These are phyloP conservation scores for Blastobotrys malaysiensis DNA, from an alignment of 1,139 yeast genomes.

Conservation along the genomic window DNA sequence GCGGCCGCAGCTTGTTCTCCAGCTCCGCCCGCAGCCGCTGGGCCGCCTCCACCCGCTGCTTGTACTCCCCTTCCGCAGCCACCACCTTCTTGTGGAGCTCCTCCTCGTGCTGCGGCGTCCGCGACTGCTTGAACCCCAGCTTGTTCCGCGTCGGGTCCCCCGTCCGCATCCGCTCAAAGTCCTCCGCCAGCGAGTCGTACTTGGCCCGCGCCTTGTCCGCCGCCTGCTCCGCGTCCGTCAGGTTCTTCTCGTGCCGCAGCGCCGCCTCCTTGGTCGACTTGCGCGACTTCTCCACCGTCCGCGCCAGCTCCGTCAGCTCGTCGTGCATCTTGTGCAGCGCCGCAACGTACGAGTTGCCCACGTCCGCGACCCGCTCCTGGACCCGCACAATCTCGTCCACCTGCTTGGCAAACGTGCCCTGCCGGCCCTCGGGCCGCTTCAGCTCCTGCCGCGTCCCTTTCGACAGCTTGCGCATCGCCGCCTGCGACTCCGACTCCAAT, in stretches of 20 bases:
- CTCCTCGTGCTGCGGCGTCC: constrained; percentile 89
- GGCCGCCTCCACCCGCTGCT: constrained; percentile 66
- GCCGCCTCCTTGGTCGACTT: constrained; percentile 79
- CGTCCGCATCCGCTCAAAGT: constrained; percentile 73
- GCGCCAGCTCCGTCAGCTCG: constrained; percentile 68
- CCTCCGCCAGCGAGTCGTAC: constrained; percentile 77
- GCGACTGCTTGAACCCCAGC: constrained; percentile 64
- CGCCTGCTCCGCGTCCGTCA: constrained; percentile 67
- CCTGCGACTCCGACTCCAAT: constrained; percentile 73
- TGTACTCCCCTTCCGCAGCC: constrained; percentile 79
- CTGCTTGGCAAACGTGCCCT: constrained; percentile 63
- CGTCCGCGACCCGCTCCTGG: constrained; percentile 70
- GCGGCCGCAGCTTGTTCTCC: constrained; percentile 70
- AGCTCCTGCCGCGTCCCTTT: constrained; percentile 49
- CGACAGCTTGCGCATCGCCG: constrained; percentile 65
- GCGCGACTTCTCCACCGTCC: constrained; percentile 64
- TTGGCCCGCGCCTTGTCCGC: constrained; percentile 89
- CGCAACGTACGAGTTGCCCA: constrained; percentile 69
- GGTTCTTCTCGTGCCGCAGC: constrained; percentile 74
- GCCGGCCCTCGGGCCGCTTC: constrained; percentile 46
- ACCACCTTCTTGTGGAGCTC: constrained; percentile 78
- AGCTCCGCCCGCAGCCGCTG: constrained; percentile 71
- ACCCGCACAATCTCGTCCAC: constrained; percentile 66
- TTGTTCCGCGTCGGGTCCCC: constrained; percentile 79
- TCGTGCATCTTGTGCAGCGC: constrained; percentile 83